These are phyloP conservation scores for Schizosaccharomyces lindneri DNA, from an alignment of 805 yeast species.

Conservation along the genomic window DNA sequence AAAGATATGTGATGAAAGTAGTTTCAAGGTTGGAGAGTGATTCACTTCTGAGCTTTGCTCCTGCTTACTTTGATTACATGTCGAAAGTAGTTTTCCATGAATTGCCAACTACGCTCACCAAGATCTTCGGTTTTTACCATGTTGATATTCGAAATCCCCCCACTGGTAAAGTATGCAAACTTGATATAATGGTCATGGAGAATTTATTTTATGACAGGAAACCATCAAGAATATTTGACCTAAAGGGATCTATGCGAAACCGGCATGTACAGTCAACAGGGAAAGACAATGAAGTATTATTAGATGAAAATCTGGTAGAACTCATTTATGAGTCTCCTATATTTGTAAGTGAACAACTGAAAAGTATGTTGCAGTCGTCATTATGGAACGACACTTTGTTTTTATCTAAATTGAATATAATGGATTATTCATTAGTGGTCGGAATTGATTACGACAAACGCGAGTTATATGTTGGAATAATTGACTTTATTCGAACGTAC, in stretches of 20 bases:
- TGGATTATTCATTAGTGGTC: constrained; percentile 90
- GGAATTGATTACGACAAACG: constrained; percentile 48
- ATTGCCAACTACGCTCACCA: constrained; percentile 79
- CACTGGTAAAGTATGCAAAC: constrained; percentile 50
- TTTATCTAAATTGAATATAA: constrained; percentile 86
- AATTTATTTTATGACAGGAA: constrained; percentile 67
- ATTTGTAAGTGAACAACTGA: constrained; percentile 78
- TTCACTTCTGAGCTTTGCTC: constrained; percentile 85
- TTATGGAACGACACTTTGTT: constrained; percentile 88
- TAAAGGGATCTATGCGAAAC: constrained; percentile 94
- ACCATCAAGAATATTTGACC: constrained; percentile 69
- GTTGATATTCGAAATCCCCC: constrained; percentile 62
- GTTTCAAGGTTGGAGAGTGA: constrained; percentile 71
- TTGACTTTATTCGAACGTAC: constrained; percentile 79
- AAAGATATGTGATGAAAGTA: constrained; percentile 72
- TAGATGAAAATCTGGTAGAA: constrained; percentile 96
- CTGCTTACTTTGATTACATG: constrained; percentile 87
- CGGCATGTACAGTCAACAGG: constrained; percentile 94
- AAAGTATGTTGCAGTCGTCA: constrained; percentile 62
- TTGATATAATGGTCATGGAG: constrained; percentile 90
- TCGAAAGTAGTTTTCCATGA: constrained; percentile 88
- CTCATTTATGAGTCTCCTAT: constrained; percentile 84
- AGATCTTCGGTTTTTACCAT: constrained; percentile 87
- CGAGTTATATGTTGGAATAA: constrained; percentile 73
- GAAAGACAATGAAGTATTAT: constrained; percentile 69